A percentile compares a stretch with the other conserved stretches of the same genome.
These are phyloP conservation scores for Fusarium protoensiforme DNA, from an alignment of 2,329 filamentous ascomycete genomes.

Conservation along the genomic window DNA sequence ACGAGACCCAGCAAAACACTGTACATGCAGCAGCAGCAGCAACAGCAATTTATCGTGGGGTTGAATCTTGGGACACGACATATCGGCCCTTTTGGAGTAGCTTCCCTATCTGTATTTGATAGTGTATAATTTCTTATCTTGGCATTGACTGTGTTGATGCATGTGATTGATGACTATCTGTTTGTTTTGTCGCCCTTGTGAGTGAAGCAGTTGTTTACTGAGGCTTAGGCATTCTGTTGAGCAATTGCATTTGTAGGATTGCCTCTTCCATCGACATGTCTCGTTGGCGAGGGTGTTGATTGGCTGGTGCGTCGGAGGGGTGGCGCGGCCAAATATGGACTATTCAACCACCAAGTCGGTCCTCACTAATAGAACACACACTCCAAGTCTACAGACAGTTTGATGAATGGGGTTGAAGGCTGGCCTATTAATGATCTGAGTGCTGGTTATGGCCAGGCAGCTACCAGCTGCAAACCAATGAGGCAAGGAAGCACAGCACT, in stretches of 20 bases:
- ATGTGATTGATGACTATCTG: not conserved
- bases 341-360: not conserved
- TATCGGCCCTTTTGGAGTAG: slow-evolving; percentile 42
- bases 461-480: not conserved
- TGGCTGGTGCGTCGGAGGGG: not conserved
- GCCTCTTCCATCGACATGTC: slow-evolving; percentile 23
- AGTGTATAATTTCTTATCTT: slow-evolving; percentile 51
- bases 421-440: not conserved
- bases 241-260: slow-evolving; percentile 19
- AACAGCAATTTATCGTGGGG: slow-evolving; percentile 29
- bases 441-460: too few species aligned
- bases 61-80: slow-evolving; percentile 37
- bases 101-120: slow-evolving; percentile 49
- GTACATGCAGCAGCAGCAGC: slow-evolving; percentile 26
- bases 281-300: slow-evolving; percentile 4
- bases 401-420: not conserved
- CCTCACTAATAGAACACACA: not conserved
- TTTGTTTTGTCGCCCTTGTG: not conserved
- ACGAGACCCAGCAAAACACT: slow-evolving; percentile 34
- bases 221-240: not conserved
- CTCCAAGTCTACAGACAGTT: too few species aligned
- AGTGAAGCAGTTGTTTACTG: not conserved
- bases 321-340: not conserved
- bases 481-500: not conserved
- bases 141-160: slow-evolving; percentile 14